Evolutionary conservation across 2,329 filamentous ascomycete species (phyloP).

Genomic region (Penicillium hordei): DNA sequence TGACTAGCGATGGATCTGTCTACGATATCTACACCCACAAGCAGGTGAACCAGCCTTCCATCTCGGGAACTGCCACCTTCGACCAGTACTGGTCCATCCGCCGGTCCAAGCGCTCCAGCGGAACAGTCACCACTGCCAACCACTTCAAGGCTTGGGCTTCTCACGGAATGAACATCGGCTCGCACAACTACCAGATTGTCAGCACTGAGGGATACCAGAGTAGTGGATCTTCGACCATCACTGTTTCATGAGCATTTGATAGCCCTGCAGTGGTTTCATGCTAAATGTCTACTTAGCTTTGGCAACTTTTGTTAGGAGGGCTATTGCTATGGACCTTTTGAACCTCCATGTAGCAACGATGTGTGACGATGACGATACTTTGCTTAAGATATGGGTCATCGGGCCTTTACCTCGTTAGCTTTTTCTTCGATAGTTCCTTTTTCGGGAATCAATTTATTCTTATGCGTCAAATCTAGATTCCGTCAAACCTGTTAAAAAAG

Average conservation of each 20-base stretch:
- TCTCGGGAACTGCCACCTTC: conserved; percentile 44
- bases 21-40: conserved; percentile 42
- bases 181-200: conserved; percentile 44
- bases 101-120: conserved; percentile 34
- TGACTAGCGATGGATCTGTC: conserved; percentile 38
- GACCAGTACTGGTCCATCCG: conserved; percentile 47
- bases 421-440: not conserved
- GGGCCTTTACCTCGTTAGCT: not conserved
- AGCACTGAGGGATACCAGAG: conserved; percentile 47
- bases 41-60: conserved; percentile 42
- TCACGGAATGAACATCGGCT: conserved; percentile 35
- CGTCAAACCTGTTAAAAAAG: too few relatives aligned
- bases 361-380: not conserved
- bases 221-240: conserved; percentile 40
- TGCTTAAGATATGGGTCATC: not conserved
- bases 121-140: conserved; percentile 38
- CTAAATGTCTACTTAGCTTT: not conserved
- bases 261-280: not conserved
- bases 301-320: not conserved
- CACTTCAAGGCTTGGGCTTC: conserved; percentile 40
- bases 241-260: conserved; percentile 28
- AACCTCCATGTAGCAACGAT: not conserved
- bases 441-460: not conserved
- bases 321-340: not conserved
- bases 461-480: not conserved